Evolutionary conservation across 1,284 basidiomycete species (phyloP), one percentile per base, ranked within the genome.

Genomic region (Ceratobasidium sp.): DNA sequence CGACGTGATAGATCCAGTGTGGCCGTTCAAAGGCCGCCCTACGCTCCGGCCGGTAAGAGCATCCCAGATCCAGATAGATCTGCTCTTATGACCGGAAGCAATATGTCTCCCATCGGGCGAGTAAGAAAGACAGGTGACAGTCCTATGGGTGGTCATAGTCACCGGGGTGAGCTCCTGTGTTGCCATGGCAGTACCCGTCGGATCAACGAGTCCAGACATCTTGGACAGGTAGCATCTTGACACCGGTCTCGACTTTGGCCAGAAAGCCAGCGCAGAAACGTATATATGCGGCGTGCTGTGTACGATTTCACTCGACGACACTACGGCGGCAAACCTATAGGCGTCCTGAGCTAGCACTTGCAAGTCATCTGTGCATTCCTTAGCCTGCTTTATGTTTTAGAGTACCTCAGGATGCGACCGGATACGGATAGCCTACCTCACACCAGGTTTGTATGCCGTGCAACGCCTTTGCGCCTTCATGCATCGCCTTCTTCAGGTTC

Each of bases 251-350:
- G 26, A 6, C 1, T 56, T 26, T 8, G 65, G 65, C 45, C 65
- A 67, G 33, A 67, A 53, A 4, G 49, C 2, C 15, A 67, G 35
- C 63, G 28, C 28, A 5, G 63, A 65, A 10, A 33, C 26, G 42
- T 65, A 65, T 31, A 65, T 65, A 31, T 67, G 65, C 47, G 65
- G 65, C 3, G 65, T 67, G 28, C 65, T 53, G 5, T 53, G 65
- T 7, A 13, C 17, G 15, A 35, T 28, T 17, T 23, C 23, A 23
- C 49, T 67, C 13, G 45, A 28, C 13, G 26, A 1, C 20, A 67
- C 51, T 8, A 28, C 20, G 3, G 23, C 31, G 8, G 49, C 65
- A 47, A 67, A 67, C n/a, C 8, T 31, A 26, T 15, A 51, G 17
- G 11, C 47, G 28, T 67, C 65, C 10, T 53, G 13, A 1, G 11